Percentiles rank a stretch among this genome's conserved stretches.
Evolutionary conservation across 108 stramenopile genomes (phyloP).

Genomic region (Cyclotella cryptica): DNA sequence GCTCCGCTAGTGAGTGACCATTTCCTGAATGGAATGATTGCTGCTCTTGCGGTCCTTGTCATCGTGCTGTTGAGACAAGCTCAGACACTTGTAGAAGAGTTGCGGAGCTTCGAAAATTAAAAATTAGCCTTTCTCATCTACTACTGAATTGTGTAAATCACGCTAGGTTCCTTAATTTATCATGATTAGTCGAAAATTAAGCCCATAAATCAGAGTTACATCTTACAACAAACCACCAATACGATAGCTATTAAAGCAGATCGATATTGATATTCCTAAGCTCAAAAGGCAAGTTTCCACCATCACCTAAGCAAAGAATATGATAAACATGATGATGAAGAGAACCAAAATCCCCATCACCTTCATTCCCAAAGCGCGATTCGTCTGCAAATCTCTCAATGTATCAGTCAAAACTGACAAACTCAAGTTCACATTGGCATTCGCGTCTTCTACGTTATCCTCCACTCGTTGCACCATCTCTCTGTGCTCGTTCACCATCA

Average conservation of each 20-base stretch:
- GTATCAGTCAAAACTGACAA: constrained; percentile 82
- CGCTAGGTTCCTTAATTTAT: background rate
- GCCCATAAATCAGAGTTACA: background rate
- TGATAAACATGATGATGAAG: constrained; percentile 88
- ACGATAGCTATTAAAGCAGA: background rate
- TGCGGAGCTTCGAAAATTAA: constrained; percentile 19
- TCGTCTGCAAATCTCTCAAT: constrained; percentile 75
- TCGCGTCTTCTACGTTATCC: constrained; percentile 92
- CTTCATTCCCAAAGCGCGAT: constrained; percentile 70
- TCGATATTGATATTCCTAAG: no score
- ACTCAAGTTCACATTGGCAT: constrained; percentile 78
- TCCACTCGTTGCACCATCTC: constrained; percentile 92
- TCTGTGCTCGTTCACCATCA: constrained; percentile 88
- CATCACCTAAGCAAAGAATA: constrained; percentile 77
- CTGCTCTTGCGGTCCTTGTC: constrained; percentile 30
- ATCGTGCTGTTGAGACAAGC: constrained; percentile 34
- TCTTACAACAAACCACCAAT: no score
- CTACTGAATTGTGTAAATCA: no score
- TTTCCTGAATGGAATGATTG: constrained; percentile 49
- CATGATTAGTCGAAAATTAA: background rate
- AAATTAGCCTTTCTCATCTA: no score
- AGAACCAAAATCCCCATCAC: constrained; percentile 79
- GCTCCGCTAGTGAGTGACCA: constrained; percentile 29
- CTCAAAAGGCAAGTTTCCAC: background rate
- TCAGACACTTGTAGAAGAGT: constrained; percentile 38